A percentile compares a stretch with the other conserved stretches of the same genome.
Evolutionary conservation across 495 filamentous ascomycete species (phyloP).

Genomic region (Talaromyces trachyspermus): DNA sequence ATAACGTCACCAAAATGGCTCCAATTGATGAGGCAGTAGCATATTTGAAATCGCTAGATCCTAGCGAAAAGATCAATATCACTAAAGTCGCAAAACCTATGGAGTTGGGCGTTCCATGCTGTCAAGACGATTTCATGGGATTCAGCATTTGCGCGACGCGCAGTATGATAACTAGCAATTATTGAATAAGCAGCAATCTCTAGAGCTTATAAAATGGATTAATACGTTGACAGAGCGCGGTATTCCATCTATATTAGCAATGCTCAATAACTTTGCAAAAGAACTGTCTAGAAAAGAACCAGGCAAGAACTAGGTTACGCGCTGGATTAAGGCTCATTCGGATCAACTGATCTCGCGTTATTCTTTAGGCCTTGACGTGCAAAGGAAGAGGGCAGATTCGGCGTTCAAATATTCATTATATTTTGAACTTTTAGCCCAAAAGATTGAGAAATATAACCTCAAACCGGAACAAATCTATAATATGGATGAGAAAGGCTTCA

Average conservation of each 20-base stretch:
- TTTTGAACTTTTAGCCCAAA: too few species aligned
- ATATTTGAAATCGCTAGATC: too few species aligned
- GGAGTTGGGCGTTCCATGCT: neutral
- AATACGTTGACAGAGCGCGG: neutral
- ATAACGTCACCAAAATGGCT: too few species aligned
- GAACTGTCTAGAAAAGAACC: neutral
- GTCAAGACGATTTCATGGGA: neutral
- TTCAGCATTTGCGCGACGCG: neutral
- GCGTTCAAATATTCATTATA: too few species aligned
- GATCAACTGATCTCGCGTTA: too few species aligned
- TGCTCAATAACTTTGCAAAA: slow-evolving; percentile 2
- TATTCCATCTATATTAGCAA: neutral
- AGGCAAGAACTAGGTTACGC: neutral
- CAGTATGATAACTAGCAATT: slow-evolving; percentile 3
- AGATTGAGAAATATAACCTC: too few species aligned
- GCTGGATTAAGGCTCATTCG: too few species aligned
- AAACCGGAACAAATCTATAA: too few species aligned
- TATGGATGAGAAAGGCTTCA: too few species aligned
- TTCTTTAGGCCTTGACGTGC: too few species aligned
- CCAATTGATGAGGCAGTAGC: too few species aligned
- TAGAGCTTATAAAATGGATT: slow-evolving; percentile 6
- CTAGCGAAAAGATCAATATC: neutral
- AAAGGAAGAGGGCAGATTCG: too few species aligned
- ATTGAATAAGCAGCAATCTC: slow-evolving; percentile 4
- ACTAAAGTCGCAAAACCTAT: neutral